These are phyloP conservation scores for Fusarium mangiferae DNA, from an alignment of 2,329 filamentous ascomycete genomes.

Conservation along the genomic window DNA sequence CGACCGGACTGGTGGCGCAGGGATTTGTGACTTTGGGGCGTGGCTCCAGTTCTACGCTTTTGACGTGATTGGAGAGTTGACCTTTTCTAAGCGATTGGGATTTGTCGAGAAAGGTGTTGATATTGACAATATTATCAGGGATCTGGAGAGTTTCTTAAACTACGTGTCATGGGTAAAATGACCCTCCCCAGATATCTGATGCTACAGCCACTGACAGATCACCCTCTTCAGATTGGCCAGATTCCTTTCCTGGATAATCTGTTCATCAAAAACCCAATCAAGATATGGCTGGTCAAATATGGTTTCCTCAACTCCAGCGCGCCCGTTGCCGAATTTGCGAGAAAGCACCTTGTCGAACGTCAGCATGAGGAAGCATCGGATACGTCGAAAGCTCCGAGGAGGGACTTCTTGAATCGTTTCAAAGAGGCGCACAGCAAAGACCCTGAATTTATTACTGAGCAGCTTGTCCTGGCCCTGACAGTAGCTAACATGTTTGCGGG, in stretches of 20 bases:
- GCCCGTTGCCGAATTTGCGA: conserved; percentile 75
- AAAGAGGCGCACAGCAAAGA: conserved; percentile 72
- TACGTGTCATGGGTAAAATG: conserved; percentile 71
- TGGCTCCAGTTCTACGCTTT: conserved; percentile 86
- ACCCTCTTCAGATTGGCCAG: conserved; percentile 68
- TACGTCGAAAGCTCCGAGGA: conserved; percentile 47
- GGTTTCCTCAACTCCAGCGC: conserved; percentile 75
- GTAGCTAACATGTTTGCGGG: conserved; percentile 77
- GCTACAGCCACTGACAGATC: background rate
- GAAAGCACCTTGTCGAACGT: conserved; percentile 72
- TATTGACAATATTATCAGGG: conserved; percentile 76
- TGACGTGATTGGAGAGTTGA: conserved; percentile 81
- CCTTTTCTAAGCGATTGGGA: conserved; percentile 77
- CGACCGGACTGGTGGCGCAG: background rate
- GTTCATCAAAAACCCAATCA: conserved; percentile 78
- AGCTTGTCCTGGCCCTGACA: conserved; percentile 69
- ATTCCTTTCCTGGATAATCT: conserved; percentile 76
- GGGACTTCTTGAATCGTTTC: conserved; percentile 76
- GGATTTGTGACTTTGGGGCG: conserved; percentile 64
- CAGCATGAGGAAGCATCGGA: conserved; percentile 51
- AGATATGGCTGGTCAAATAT: conserved; percentile 71
- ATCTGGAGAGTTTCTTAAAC: conserved; percentile 70
- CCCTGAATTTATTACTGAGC: conserved; percentile 76
- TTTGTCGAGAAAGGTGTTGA: conserved; percentile 79
- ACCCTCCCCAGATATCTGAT: background rate